Evolutionary conservation across 305 asterid genomes (phyloP).

Genomic region (Plantago lanceolata): DNA sequence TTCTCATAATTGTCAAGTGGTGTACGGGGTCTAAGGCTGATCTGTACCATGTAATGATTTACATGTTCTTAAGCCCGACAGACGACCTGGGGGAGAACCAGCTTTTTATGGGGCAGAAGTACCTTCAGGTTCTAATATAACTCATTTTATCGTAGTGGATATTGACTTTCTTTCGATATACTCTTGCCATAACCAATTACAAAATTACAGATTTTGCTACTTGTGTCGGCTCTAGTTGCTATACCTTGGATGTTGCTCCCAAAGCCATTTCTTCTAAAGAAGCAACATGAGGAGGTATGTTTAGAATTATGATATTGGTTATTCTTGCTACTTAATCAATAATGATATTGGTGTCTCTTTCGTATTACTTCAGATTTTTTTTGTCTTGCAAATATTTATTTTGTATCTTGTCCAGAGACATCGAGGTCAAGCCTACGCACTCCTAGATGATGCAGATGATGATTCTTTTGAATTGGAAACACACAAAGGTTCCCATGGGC

Average conservation of each 20-base stretch:
- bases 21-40: slow-evolving; percentile 51
- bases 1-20: slow-evolving; percentile 47
- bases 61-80: slow-evolving; percentile 49
- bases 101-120: slow-evolving; percentile 50
- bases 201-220: slow-evolving; percentile 32
- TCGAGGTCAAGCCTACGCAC: slow-evolving; percentile 45
- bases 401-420: slow-evolving; percentile 40
- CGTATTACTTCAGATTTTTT: background rate
- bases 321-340: background rate
- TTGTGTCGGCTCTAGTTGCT: slow-evolving; percentile 41
- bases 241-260: slow-evolving; percentile 54
- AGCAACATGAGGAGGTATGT: slow-evolving; percentile 51
- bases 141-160: slow-evolving; percentile 1
- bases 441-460: slow-evolving; percentile 33
- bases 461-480: slow-evolving; percentile 40
- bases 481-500: slow-evolving; percentile 31
- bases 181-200: slow-evolving; percentile 21
- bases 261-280: slow-evolving; percentile 41
- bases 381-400: slow-evolving; percentile 4
- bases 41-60: slow-evolving; percentile 50
- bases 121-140: slow-evolving; percentile 44
- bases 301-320: slow-evolving; percentile 5
- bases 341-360: too few species aligned
- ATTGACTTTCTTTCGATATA: slow-evolving; percentile 15
- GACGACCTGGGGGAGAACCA: slow-evolving; percentile 59